Evolutionary conservation across 176 grass and related monocot species (phyloP), one percentile per base, ranked within the genome.

Genomic region (Oropetium thomaeum): DNA sequence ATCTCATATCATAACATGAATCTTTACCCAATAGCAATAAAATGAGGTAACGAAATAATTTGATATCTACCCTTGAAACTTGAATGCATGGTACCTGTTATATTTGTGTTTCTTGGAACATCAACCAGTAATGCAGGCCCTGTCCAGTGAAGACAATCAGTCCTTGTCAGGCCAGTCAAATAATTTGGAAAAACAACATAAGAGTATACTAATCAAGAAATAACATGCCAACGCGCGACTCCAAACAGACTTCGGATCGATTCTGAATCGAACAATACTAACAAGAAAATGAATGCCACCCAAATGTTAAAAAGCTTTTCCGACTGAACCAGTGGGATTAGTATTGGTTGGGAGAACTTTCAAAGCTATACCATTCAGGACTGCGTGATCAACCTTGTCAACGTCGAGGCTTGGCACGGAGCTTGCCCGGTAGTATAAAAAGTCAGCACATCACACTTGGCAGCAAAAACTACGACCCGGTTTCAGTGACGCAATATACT

Each of bases 91-190:
- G 9, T 87, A 98, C 95, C 91, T 92, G 95, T 98, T 87, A 98
- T 88, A 17, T 94, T 98, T 59, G 81, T 87, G 83, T 93, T 43
- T 69, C 89, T 92, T 29, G 86, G 90, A 82, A 93, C 86, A 89
- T 97, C 95, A 67, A 97, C 88, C 59, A 97, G 71, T 54, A 97
- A 77, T 12, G 90, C 86, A 58, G 90, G 95, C 72, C 95, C 95
- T 97, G 86, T 84, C 54, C 20, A 87, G 58, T 32, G 62, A 65
- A 26, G 17, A 71, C 1, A 76, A 61, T 16, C 32, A 53, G 12
- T 28, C 66, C 62, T n/a, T 12, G n/a, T 64, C 51, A 83, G 39
- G n/a, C 58, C 51, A 83, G 57, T 34, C 22, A 80, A 26, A 48
- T n/a, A 1, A 79, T 40, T 59, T 42, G 4, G 20, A 25, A 23